Conservation (phyloP, 768 basidiomycete genomes). For the Mycena pura region DNA sequence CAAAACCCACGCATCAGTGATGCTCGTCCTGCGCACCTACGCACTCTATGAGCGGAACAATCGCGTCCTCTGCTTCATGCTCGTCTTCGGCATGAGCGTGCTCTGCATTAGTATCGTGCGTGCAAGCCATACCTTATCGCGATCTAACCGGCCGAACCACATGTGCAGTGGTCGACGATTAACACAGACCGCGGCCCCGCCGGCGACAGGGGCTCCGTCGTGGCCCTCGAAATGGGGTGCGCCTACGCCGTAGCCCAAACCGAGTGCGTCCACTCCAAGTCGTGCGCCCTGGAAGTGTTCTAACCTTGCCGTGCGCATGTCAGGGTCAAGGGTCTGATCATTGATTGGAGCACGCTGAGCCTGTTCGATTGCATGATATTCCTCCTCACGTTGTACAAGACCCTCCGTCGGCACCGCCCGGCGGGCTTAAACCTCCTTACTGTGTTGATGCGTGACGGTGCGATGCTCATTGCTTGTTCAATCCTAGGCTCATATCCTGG, state of each 20-base stretch:
- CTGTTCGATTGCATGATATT: conserved; percentile 23
- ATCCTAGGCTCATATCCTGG: too few species aligned
- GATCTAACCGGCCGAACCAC: neutral
- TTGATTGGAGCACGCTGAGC: conserved; percentile 12
- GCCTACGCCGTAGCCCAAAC: neutral
- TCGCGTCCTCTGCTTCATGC: conserved; percentile 10
- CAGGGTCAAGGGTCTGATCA: conserved; percentile 9
- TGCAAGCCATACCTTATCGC: too few species aligned
- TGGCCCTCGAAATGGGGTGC: neutral
- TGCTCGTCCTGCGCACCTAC: conserved; percentile 25
- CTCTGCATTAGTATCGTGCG: conserved; percentile 9
- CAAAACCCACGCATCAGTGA: neutral
- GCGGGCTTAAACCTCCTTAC: neutral
- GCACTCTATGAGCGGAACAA: conserved; percentile 25
- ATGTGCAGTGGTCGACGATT: conserved; percentile 14
- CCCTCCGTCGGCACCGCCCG: neutral
- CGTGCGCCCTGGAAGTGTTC: too few species aligned
- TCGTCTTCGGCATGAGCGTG: neutral
- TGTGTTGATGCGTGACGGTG: conserved; percentile 23
- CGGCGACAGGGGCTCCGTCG: too few species aligned
- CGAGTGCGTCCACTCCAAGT: neutral
- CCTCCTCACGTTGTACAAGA: conserved; percentile 18
- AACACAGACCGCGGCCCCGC: neutral
- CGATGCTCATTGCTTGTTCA: neutral
- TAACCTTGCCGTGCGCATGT: neutral